Evolutionary conservation across 306 rosid species (phyloP), one percentile per base, ranked within the genome.

Genomic region (Echinosophora koreensis): DNA sequence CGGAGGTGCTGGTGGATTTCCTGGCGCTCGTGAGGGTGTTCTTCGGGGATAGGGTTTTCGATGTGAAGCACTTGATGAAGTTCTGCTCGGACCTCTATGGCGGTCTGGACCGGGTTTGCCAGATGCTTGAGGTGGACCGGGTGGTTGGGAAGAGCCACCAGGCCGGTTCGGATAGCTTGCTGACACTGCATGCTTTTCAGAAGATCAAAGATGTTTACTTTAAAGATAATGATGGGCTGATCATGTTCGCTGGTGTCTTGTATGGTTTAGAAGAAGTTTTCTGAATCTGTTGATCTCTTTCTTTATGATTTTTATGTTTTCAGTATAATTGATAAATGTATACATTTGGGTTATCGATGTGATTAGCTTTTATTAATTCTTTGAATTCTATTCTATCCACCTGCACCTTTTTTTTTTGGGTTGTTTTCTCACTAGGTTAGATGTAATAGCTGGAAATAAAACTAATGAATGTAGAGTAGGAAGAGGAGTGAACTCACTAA

Each of bases 121-220:
- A 65, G 65, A 63, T 66, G 0, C 71, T 92, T 28, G 77, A 77
- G 22, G 83, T 92, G 66, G 75, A 50, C 2, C 84, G 97, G 27
- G 72, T 59, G 5, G 52, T 27, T 5, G 95, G 94, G 32, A 85
- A 85, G 52, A 78, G 90, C 76, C 92, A 91, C 34, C 92, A 88
- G 77, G 92, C 97, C 3, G 94, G 94, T 42, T 91, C 97, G 0
- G 97, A 91, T 81, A 89, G 94, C 69, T 69, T 91, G 83, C 79
- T 91, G 9, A 91, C 94, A 12, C 70, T 87, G 13, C 92, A 82
- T 12, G 81, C 82, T 2, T 92, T 86, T 57, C 81, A 30, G 75
- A 88, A 69, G 81, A 85, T 88, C 16, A 81, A 74, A 2, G 68
- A 85, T 4, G 61, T 82, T 12, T 78, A 81, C 59, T 89, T 89